A percentile compares a stretch with the other conserved stretches of the same genome.
Evolutionary conservation across 2,329 filamentous ascomycete genomes (phyloP).

Genomic region (Colletotrichum sp.): DNA sequence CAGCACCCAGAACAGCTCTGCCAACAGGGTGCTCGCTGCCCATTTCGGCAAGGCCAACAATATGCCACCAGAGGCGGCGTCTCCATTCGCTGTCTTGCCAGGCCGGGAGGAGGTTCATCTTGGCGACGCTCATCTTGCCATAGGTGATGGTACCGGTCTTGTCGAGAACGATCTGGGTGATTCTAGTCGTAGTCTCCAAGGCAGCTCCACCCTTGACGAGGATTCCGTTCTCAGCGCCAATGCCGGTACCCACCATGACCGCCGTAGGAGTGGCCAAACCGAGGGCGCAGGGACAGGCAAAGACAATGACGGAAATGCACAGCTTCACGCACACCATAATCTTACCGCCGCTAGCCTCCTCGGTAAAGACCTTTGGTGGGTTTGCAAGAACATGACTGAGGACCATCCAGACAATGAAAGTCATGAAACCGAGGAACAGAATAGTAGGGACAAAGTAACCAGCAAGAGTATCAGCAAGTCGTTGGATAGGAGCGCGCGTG

Average conservation of each 20-base stretch:
- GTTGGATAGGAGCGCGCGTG: conserved; percentile 90
- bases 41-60: conserved; percentile 94
- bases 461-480: conserved; percentile 87
- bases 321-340: conserved; percentile 97
- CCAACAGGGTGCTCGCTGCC: conserved; percentile 95
- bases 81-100: conserved; percentile 76
- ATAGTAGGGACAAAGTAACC: conserved; percentile 95
- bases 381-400: conserved; percentile 83
- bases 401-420: conserved; percentile 93
- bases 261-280: conserved; percentile 94
- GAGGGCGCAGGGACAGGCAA: conserved; percentile 96
- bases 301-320: conserved; percentile 98
- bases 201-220: conserved; percentile 97
- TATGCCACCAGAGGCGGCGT: conserved; percentile 88
- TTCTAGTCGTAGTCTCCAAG: conserved; percentile 86
- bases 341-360: conserved; percentile 82
- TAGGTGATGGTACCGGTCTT: conserved; percentile 96
- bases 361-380: conserved; percentile 87
- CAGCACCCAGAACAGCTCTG: conserved; percentile 79
- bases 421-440: conserved; percentile 80
- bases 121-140: conserved; percentile 92
- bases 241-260: conserved; percentile 98
- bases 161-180: conserved; percentile 90
- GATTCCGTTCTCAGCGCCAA: conserved; percentile 94
- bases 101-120: conserved; percentile 65